Evolutionary conservation across 2,329 filamentous ascomycete species (phyloP), one percentile per base, ranked within the genome.

Genomic region (Madurella fahalii): DNA sequence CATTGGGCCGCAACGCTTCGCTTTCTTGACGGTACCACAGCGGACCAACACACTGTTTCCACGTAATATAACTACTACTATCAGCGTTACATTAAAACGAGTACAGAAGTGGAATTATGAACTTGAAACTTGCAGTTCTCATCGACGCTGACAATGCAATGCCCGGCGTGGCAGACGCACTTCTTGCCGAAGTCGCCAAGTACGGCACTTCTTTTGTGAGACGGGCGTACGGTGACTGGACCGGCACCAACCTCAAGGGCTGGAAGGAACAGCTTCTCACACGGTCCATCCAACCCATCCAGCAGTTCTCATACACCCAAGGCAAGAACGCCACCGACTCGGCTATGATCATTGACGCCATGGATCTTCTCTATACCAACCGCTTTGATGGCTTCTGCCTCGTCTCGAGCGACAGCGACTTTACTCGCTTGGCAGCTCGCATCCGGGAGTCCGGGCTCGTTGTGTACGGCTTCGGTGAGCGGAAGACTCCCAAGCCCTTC

Each of bases 301-400:
- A 72, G 53, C 69, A 71, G 49, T 71, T 71, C 18, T 63, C 68
- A 2, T 71, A 70, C 41, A 72, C 70, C 0, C 42, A 56, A 0
- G 67, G 68, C n/a, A 71, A 71, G 47, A 72, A 70, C 41, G 56
- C 69, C 1, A 71, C 68, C 1, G 69, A 71, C 25, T 25, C 25
- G 25, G 69, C 69, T 44, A 69, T 71, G 68, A 63, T 71, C 2
- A 71, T 72, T 37, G 69, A 72, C 41, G 69, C 69, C 31, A 72
- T 72, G 69, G 69, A 72, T 52, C 60, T 72, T 11, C 52, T 72
- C 1, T 69, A 71, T 44, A 59, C 68, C 0, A 60, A 63, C 39
- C 62, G 61, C 4, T 69, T 69, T 32, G 64, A 67, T 37, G 68
- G 66, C 15, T 71, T 71, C 49, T 70, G 68, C 5, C 58, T 70